A percentile compares a stretch with the other conserved stretches of the same genome.
These are phyloP conservation scores for Geoglossum cookeanum DNA, from an alignment of 2,329 filamentous ascomycete species.

Conservation along the genomic window DNA sequence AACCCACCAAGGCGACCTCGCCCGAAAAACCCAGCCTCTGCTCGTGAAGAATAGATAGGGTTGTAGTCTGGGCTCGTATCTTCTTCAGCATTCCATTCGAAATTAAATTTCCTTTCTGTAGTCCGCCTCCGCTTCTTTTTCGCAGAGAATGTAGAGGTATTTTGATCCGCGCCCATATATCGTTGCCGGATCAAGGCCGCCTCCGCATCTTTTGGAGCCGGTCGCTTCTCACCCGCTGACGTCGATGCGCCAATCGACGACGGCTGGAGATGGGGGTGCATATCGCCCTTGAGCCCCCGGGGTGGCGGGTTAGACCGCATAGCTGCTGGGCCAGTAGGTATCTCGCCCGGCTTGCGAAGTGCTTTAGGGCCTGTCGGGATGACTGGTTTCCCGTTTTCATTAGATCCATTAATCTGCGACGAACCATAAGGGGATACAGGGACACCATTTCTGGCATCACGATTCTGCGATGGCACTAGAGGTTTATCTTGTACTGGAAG, in stretches of 20 bases:
- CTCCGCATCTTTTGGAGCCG: conserved; percentile 41
- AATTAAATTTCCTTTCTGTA: conserved; percentile 95
- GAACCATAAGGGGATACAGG: not conserved
- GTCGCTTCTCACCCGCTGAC: conserved; percentile 25
- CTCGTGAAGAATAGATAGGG: conserved; percentile 52
- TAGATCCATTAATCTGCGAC: conserved; percentile 10
- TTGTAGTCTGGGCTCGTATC: conserved; percentile 78
- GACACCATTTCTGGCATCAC: conserved; percentile 5
- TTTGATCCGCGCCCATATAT: conserved; percentile 83
- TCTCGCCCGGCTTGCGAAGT: conserved; percentile 33
- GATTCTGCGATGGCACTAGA: conserved; percentile 5
- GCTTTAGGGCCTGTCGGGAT: conserved; percentile 57
- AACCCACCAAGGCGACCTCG: conserved; percentile 49
- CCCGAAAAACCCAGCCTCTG: conserved; percentile 50
- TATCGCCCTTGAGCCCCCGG: conserved; percentile 27
- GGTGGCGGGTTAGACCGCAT: conserved; percentile 25
- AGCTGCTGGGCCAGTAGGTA: conserved; percentile 30
- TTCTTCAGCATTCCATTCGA: conserved; percentile 90
- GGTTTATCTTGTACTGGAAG: conserved; percentile 10
- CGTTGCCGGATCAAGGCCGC: conserved; percentile 55
- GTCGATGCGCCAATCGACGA: conserved; percentile 23
- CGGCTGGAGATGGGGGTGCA: conserved; percentile 30
- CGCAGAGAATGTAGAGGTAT: conserved; percentile 74
- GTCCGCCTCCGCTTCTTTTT: conserved; percentile 90
- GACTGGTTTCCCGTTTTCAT: conserved; percentile 14